Conservation (phyloP, 768 basidiomycete genomes). For the Termitomyces titanicus region DNA sequence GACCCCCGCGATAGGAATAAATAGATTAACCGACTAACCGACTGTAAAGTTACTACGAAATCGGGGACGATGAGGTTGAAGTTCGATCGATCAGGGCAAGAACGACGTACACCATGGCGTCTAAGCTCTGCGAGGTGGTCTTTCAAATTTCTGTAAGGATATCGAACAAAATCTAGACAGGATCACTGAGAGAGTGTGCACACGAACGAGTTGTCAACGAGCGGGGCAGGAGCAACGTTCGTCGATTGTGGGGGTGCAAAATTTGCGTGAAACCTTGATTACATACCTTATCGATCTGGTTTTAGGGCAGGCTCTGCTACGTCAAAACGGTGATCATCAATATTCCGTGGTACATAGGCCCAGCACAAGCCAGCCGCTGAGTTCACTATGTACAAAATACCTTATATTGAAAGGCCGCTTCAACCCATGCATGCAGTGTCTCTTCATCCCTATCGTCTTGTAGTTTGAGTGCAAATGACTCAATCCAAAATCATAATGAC, state of each 20-base stretch:
- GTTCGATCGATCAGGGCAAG: conserved; percentile 8
- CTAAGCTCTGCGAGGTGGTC: conserved; percentile 36
- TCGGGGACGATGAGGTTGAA: conserved; percentile 27
- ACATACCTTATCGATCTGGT: conserved; percentile 37
- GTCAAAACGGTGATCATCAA: neutral
- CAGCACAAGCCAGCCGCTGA: no score
- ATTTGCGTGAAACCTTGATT: conserved; percentile 25
- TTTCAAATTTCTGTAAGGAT: conserved; percentile 18
- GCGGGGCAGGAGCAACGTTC: conserved; percentile 22
- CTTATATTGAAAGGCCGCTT: no score
- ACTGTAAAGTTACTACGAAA: conserved; percentile 78
- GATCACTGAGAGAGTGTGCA: conserved; percentile 19
- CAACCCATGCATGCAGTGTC: neutral
- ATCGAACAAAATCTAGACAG: conserved; percentile 23
- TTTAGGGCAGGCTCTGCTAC: conserved; percentile 32
- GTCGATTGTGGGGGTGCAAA: conserved; percentile 35
- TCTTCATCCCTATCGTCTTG: neutral
- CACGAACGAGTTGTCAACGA: conserved; percentile 22
- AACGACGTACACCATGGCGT: conserved; percentile 77
- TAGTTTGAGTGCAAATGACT: no score
- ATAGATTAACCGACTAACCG: conserved; percentile 46
- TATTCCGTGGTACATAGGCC: neutral
- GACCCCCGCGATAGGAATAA: conserved; percentile 1
- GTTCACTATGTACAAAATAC: neutral
- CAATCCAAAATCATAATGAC: no score